These are phyloP conservation scores for Nemania sp. DNA, from an alignment of 2,329 filamentous ascomycete species.

Conservation along the genomic window DNA sequence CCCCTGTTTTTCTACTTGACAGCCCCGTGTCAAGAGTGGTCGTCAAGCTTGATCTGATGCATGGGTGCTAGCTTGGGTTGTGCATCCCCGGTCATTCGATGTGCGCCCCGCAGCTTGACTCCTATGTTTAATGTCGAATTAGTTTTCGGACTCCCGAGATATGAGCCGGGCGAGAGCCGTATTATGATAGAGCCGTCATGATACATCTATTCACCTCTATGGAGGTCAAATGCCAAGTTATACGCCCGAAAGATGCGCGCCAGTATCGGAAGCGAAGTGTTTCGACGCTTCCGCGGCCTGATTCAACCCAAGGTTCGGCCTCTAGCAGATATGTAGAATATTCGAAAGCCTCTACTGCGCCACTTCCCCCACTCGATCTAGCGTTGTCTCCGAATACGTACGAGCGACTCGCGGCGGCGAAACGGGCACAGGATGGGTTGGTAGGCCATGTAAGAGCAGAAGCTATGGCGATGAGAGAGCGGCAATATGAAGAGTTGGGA, in stretches of 20 bases:
- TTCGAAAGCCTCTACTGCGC: conserved; percentile 5
- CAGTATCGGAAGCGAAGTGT: conserved; percentile 30
- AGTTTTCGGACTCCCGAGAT: background rate
- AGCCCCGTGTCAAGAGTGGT: background rate
- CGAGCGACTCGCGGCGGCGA: conserved; percentile 21
- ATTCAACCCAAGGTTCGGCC: conserved; percentile 7
- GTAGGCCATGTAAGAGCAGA: conserved; percentile 21
- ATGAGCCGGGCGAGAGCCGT: background rate
- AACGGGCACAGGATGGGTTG: conserved; percentile 19
- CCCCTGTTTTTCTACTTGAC: conserved; percentile 21
- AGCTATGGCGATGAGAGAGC: conserved; percentile 23
- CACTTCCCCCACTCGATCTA: background rate
- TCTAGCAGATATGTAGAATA: conserved; percentile 18
- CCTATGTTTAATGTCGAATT: conserved; percentile 6
- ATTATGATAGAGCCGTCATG: conserved; percentile 6
- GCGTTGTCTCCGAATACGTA: conserved; percentile 18
- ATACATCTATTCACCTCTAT: conserved; percentile 15
- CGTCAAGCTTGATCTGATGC: conserved; percentile 1
- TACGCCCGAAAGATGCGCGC: conserved; percentile 23
- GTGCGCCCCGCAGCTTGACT: conserved; percentile 2
- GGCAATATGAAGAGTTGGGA: conserved; percentile 17
- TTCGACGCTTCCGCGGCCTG: conserved; percentile 20
- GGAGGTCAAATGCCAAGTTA: conserved; percentile 24
- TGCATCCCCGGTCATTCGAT: conserved; percentile 10
- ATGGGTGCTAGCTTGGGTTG: background rate